phyloP scores from a whole-genome alignment of 352 stramenopile species.

The Aphanomyces astaci region DNA sequence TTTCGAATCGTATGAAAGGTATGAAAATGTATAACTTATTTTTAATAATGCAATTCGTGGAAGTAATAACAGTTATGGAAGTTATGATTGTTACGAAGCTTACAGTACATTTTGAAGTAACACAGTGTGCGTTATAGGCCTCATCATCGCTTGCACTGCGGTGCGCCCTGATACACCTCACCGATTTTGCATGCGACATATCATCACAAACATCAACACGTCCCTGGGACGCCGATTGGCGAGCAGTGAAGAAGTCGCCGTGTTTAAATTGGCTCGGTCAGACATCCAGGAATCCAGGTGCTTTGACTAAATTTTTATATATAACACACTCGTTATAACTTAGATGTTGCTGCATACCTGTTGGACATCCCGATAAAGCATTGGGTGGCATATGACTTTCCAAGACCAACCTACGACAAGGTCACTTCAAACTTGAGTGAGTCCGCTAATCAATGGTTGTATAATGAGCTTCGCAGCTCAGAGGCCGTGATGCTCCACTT shows the following conservation, averaged over 20 bases:
- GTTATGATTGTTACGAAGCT: background rate
- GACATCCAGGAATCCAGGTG: background rate
- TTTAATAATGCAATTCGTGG: background rate
- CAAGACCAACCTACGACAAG: background rate
- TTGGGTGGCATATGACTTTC: background rate
- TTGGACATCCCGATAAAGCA: background rate
- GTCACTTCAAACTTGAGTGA: too few species aligned
- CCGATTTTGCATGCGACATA: background rate
- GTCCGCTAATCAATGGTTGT: background rate
- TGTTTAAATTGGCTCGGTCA: background rate
- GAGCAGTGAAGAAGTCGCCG: background rate
- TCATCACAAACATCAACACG: too few species aligned
- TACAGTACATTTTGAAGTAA: background rate
- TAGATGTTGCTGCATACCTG: background rate
- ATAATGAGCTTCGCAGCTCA: background rate
- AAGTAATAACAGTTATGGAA: background rate
- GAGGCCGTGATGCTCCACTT: background rate
- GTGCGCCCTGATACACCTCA: background rate
- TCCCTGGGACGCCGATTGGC: too few species aligned
- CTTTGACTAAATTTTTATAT: background rate
- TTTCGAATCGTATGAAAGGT: background rate
- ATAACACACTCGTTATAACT: too few species aligned
- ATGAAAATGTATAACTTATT: background rate
- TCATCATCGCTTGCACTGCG: background rate
- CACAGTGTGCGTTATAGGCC: background rate